These are phyloP conservation scores for Penicillium sp. DNA, from an alignment of 2,329 filamentous ascomycete species.

Conservation along the genomic window DNA sequence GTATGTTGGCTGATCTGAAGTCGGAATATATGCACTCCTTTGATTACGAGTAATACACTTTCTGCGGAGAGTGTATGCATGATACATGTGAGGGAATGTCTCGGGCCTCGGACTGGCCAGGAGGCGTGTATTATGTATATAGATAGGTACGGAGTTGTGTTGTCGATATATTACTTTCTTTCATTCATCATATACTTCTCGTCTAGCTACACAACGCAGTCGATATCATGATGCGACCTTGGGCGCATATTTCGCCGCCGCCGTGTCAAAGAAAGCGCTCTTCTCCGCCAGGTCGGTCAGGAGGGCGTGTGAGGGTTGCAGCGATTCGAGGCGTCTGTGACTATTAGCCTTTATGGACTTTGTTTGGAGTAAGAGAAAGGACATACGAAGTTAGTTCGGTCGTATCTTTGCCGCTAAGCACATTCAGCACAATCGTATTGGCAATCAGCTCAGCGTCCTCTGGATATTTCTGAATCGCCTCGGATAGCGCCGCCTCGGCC, in stretches of 20 bases:
- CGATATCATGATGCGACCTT: constrained; percentile 54
- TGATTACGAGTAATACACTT: no score
- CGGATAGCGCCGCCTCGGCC: constrained; percentile 78
- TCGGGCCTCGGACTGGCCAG: background rate
- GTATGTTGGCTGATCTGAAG: no score
- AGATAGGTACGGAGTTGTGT: no score
- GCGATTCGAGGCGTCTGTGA: constrained; percentile 41
- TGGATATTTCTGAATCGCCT: constrained; percentile 71
- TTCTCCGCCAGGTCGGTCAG: constrained; percentile 76
- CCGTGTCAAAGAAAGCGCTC: constrained; percentile 80
- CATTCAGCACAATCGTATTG: constrained; percentile 75
- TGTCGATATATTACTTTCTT: background rate
- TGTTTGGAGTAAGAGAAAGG: background rate
- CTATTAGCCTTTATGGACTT: background rate
- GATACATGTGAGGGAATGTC: background rate
- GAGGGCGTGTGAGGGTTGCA: constrained; percentile 65
- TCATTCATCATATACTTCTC: background rate
- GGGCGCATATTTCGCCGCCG: constrained; percentile 78
- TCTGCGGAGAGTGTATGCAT: no score
- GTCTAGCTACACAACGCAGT: constrained; percentile 1
- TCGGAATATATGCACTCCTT: no score
- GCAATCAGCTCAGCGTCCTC: constrained; percentile 71
- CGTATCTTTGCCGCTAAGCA: constrained; percentile 69
- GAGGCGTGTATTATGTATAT: background rate
- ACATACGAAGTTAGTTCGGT: constrained; percentile 61